Evolutionary conservation across 2,329 filamentous ascomycete species (phyloP).

Genomic region (Fusarium sp.): DNA sequence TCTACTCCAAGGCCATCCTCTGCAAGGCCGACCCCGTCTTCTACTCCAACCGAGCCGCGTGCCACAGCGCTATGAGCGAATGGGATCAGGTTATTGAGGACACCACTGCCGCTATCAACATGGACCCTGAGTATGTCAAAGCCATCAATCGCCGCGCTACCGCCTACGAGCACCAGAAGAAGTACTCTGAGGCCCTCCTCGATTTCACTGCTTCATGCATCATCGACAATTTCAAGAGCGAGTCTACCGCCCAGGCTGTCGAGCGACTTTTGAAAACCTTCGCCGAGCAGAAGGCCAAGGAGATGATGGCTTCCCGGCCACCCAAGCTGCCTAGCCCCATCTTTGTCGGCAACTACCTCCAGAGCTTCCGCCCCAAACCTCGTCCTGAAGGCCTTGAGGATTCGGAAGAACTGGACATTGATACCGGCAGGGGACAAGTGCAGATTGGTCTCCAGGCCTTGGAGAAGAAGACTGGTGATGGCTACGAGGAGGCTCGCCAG

Average conservation of each 20-base stretch:
- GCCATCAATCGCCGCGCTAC: constrained; percentile 96
- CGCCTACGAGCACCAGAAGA: constrained; percentile 92
- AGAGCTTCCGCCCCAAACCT: constrained; percentile 91
- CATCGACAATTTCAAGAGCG: constrained; percentile 96
- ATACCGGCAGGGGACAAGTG: constrained; percentile 86
- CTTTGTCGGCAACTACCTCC: constrained; percentile 98
- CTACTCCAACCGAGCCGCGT: constrained; percentile 98
- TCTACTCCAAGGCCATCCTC: constrained; percentile 95
- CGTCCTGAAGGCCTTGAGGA: constrained; percentile 87
- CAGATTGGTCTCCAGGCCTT: constrained; percentile 85
- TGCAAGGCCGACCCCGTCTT: constrained; percentile 98
- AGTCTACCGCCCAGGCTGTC: constrained; percentile 87
- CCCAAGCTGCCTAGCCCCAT: constrained; percentile 94
- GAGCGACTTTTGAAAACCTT: constrained; percentile 97
- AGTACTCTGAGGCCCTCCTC: constrained; percentile 92
- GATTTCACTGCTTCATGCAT: constrained; percentile 99
- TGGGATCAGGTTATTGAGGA: constrained; percentile 98
- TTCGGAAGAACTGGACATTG: constrained; percentile 79
- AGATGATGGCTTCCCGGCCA: constrained; percentile 85
- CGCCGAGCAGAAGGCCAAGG: constrained; percentile 92
- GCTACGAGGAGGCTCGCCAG: constrained; percentile 87
- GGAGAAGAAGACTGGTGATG: constrained; percentile 87
- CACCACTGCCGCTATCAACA: constrained; percentile 91
- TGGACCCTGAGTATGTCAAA: constrained; percentile 97
- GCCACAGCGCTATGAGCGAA: constrained; percentile 91